Conservation (phyloP, 257 asterid species). For the Anisodus tanguticus region DNA sequence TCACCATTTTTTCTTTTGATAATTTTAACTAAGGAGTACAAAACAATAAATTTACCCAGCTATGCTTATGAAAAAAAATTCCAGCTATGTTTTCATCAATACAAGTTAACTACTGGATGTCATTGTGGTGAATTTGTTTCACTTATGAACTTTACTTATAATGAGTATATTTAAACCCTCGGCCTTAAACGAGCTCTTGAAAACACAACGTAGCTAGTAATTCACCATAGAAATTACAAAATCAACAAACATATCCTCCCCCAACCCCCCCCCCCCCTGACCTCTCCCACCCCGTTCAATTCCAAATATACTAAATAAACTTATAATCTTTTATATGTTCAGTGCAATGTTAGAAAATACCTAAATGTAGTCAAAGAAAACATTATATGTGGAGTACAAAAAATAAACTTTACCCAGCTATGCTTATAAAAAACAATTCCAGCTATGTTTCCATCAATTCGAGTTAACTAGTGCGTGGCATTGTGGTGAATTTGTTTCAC, state of each 20-base stretch:
- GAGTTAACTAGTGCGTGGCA: background rate
- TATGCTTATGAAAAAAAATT: background rate
- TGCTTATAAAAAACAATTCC: background rate
- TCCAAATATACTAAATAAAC: background rate
- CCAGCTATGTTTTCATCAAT: background rate
- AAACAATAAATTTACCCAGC: background rate
- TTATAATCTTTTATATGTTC: background rate
- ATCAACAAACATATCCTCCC: background rate
- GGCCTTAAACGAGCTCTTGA: background rate
- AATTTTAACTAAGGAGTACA: background rate
- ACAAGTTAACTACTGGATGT: background rate
- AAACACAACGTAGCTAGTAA: conserved; percentile 12
- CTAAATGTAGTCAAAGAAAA: background rate
- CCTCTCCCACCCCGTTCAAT: too few species aligned
- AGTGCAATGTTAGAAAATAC: background rate
- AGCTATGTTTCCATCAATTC: background rate
- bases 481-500: background rate
- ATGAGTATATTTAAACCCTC: too few species aligned
- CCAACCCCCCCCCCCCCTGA: too few species aligned
- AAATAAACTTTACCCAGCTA: background rate
- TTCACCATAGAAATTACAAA: background rate
- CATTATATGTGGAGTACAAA: background rate
- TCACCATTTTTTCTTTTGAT: background rate
- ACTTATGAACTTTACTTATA: too few species aligned
- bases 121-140: too few species aligned